Evolutionary conservation across 768 basidiomycete species (phyloP).

Genomic region (Pleurotus djamor): DNA sequence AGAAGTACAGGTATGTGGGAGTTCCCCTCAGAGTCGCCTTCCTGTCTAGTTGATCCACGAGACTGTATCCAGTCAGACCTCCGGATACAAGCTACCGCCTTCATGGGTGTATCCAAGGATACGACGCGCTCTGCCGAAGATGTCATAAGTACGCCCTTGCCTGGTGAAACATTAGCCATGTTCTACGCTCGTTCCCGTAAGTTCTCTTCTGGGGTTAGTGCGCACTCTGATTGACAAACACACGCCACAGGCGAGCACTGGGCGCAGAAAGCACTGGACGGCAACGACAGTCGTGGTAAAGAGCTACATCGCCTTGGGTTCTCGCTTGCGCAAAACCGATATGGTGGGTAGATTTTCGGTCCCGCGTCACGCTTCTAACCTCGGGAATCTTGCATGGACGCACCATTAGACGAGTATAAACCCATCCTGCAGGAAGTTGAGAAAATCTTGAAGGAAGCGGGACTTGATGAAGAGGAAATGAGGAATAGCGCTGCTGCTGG

Average conservation of each 20-base stretch:
- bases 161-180: constrained; percentile 79
- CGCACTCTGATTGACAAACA: background rate
- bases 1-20: constrained; percentile 14
- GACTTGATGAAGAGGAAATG: constrained; percentile 84
- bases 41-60: background rate
- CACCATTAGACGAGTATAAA: constrained; percentile 64
- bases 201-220: constrained; percentile 20
- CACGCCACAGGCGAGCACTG: constrained; percentile 66
- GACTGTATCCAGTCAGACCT: constrained; percentile 25
- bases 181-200: constrained; percentile 82
- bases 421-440: constrained; percentile 82
- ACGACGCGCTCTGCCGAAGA: constrained; percentile 65
- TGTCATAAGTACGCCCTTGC: constrained; percentile 72
- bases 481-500: constrained; percentile 49
- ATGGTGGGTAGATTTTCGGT: constrained; percentile 44
- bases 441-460: constrained; percentile 79
- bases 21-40: no score
- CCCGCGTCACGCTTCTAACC: background rate
- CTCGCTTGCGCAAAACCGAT: constrained; percentile 67
- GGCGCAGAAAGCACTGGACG: constrained; percentile 66
- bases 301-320: constrained; percentile 78
- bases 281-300: constrained; percentile 72
- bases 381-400: background rate
- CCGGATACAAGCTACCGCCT: constrained; percentile 31
- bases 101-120: constrained; percentile 65